These are phyloP conservation scores for Globisporangium megalacanthum DNA, from an alignment of 352 stramenopile species.

Conservation along the genomic window DNA sequence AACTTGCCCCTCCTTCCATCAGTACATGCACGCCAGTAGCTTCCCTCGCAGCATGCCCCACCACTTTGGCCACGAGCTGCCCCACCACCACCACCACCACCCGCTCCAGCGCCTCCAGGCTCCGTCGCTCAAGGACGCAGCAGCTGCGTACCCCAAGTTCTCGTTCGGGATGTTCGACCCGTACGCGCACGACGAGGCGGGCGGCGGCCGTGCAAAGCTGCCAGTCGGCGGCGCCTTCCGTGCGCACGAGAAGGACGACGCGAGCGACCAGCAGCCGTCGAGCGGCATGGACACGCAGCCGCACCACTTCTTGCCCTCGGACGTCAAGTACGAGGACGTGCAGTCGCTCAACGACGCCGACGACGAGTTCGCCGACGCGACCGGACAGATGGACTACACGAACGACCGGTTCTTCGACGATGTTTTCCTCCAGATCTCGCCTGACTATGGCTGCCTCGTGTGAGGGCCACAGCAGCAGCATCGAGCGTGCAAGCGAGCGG, in stretches of 20 bases:
- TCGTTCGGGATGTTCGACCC: constrained; percentile 25
- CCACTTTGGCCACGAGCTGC: constrained; percentile 15
- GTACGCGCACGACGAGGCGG: constrained; percentile 26
- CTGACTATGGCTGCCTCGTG: constrained; percentile 66
- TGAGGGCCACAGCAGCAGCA: too few relatives aligned
- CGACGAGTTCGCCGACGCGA: constrained; percentile 37
- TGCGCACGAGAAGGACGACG: constrained; percentile 20
- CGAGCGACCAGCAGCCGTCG: constrained; percentile 16
- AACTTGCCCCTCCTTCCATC: background rate
- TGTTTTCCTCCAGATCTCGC: constrained; percentile 73
- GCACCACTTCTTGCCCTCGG: constrained; percentile 35
- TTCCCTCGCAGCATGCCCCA: constrained; percentile 5
- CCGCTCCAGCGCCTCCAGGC: constrained; percentile 12
- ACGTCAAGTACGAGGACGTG: constrained; percentile 55
- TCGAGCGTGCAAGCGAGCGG: too few relatives aligned
- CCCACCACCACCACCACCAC: too few relatives aligned
- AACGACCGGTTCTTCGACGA: constrained; percentile 74
- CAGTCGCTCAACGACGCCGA: constrained; percentile 41
- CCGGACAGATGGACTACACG: constrained; percentile 58
- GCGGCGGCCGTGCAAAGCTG: background rate
- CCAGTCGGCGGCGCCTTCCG: constrained; percentile 1
- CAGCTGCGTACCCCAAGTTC: constrained; percentile 21
- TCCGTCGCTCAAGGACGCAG: constrained; percentile 11
- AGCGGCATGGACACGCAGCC: constrained; percentile 16
- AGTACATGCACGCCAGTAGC: constrained; percentile 11